phyloP scores from a whole-genome alignment of 179 eudicot genomes.

The Beta lomatogona region DNA sequence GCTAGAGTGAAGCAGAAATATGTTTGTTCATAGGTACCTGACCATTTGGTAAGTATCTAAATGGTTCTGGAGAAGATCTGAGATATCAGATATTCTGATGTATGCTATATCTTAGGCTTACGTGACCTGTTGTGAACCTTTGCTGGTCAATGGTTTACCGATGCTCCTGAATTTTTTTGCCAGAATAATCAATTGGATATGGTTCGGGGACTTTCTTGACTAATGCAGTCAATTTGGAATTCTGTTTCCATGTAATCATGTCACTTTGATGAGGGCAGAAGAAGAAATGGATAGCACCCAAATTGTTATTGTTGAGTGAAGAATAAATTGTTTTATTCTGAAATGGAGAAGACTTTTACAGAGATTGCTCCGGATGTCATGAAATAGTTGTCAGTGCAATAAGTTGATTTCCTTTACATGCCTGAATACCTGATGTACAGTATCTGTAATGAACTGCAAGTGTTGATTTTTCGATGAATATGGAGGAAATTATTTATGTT shows the following conservation, averaged over 20 bases:
- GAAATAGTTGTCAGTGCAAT: background rate
- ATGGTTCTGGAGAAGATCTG: too few relatives aligned
- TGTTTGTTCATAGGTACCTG: background rate
- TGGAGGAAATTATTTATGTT: background rate
- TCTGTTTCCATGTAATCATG: background rate
- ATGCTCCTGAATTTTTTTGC: background rate
- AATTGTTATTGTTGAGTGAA: background rate
- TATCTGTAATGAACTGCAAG: too few relatives aligned
- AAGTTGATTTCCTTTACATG: background rate
- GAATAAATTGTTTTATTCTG: background rate
- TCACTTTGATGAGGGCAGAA: background rate
- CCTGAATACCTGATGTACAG: too few relatives aligned
- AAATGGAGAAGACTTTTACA: background rate
- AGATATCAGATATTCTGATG: background rate
- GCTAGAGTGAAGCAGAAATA: background rate
- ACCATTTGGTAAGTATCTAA: background rate
- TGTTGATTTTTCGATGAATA: background rate
- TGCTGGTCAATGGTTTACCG: background rate
- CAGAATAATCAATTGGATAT: background rate
- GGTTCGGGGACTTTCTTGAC: background rate
- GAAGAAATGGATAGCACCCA: background rate
- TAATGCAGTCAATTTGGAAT: background rate
- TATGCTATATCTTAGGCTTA: background rate
- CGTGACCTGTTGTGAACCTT: too few relatives aligned
- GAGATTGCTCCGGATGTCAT: background rate